Evolutionary conservation across 2,329 filamentous ascomycete species (phyloP), one percentile per base, ranked within the genome.

Genomic region (Coniella lustricola): DNA sequence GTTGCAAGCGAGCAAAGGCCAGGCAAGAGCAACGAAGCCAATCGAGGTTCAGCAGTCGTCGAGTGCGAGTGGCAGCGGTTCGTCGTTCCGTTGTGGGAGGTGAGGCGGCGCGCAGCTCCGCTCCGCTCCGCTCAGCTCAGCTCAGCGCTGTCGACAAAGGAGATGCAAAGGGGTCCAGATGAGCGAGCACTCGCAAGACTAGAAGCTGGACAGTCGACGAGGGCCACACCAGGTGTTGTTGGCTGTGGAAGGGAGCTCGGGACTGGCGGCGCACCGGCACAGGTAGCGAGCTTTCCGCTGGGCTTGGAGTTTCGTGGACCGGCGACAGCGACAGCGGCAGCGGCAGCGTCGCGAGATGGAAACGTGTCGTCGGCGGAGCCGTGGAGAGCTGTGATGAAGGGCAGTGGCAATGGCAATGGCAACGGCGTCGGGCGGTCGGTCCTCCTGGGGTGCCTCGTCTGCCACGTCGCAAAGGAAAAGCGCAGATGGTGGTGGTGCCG

Each of bases 1-100:
- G 54, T 69, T n/a, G 29, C 40, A 32, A 40, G 34, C 33, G 22
- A 43, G 46, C 36, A 43, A 38, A 31, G n/a, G 38, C 16, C 12
- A 14, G 17, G 14, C 18, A 29, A 21, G 38, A 31, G 38, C 17
- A 4, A n/a, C n/a, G 10, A 17, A 10, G 38, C n/a, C 22, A 12
- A n/a, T 16, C 4, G 25, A 29, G 33, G 14, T 22, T 31, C n/a
- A n/a, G n/a, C n/a, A n/a, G n/a, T n/a, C n/a, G n/a, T n/a, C n/a
- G n/a, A n/a, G n/a, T n/a, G n/a, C n/a, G n/a, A n/a, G n/a, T 35
- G 33, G 46, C 39, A 40, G 46, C 41, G 46, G 25, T 41, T 40
- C 20, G 41, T 40, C 35, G 32, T 31, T 14, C 20, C 25, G 25
- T 29, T 29, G 25, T 29, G 25, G 25, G 5, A 29, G 10, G 5